Conservation (phyloP, 441 rosid genomes). For the Euphorbia schlechtendalii region DNA sequence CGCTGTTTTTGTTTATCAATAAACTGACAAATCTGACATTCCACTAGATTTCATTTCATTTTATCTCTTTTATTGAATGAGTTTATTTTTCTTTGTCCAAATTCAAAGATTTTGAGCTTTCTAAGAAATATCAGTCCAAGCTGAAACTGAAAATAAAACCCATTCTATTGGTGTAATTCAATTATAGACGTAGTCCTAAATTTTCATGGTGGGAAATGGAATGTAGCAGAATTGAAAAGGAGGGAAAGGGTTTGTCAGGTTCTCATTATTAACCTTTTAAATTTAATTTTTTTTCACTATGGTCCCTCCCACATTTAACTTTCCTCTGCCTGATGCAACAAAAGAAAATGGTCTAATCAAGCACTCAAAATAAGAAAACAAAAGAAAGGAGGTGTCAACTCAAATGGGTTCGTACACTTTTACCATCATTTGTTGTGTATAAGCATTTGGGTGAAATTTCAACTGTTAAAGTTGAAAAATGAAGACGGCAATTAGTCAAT, state of each 20-base stretch:
- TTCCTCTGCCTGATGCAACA: conserved; percentile 16
- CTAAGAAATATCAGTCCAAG: neutral
- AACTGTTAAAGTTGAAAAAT: too few species aligned
- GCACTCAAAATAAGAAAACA: conserved; percentile 35
- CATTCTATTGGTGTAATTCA: neutral
- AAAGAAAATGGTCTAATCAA: conserved; percentile 30
- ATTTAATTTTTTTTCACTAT: too few species aligned
- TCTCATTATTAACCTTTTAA: neutral
- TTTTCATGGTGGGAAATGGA: conserved; percentile 11
- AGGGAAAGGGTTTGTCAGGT: conserved; percentile 21
- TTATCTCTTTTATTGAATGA: conserved; percentile 14
- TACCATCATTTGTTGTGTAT: conserved; percentile 6
- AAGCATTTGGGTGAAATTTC: conserved; percentile 1
- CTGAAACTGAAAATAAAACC: neutral
- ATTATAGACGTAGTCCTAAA: conserved; percentile 7
- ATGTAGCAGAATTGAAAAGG: neutral
- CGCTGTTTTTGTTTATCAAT: conserved; percentile 19
- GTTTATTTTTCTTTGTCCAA: conserved; percentile 15
- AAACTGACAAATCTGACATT: conserved; percentile 42
- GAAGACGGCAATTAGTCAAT: neutral
- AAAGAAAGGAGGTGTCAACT: conserved; percentile 22
- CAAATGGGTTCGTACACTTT: conserved; percentile 12
- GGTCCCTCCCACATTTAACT: too few species aligned
- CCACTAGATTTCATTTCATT: conserved; percentile 38
- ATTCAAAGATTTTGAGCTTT: neutral